phyloP scores from a whole-genome alignment of 495 filamentous ascomycete species.

The Lophiotrema nucula region DNA sequence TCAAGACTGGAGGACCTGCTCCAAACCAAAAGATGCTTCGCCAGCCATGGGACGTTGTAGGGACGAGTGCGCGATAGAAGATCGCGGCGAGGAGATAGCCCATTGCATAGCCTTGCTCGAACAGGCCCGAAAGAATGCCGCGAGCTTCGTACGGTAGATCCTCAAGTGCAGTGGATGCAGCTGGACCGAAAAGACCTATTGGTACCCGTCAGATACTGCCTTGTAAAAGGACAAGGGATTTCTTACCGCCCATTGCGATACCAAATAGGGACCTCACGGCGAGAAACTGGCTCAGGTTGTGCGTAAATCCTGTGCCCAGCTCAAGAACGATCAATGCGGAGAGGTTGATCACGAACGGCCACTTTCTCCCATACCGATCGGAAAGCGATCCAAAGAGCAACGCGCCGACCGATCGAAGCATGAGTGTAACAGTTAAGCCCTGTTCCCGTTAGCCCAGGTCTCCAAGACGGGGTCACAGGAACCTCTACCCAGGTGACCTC shows the following conservation, averaged over 20 bases:
- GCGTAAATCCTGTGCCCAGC: slow-evolving; percentile 33
- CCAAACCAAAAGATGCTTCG: slow-evolving; percentile 43
- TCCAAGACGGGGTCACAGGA: too few relatives aligned
- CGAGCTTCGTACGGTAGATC: slow-evolving; percentile 39
- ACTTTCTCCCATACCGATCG: slow-evolving; percentile 26
- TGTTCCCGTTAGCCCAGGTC: not conserved
- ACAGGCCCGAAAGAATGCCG: slow-evolving; percentile 36
- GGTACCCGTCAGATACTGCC: not conserved
- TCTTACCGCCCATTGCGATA: slow-evolving; percentile 36
- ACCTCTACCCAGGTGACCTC: slow-evolving; percentile 38
- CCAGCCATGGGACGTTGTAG: slow-evolving; percentile 40
- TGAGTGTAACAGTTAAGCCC: slow-evolving; percentile 38
- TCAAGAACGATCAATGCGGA: slow-evolving; percentile 34
- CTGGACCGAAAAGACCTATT: slow-evolving; percentile 32
- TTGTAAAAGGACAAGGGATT: not conserved
- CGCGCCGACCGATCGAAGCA: slow-evolving; percentile 37
- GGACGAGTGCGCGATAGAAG: slow-evolving; percentile 38
- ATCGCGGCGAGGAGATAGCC: slow-evolving; percentile 38
- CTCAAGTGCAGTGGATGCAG: slow-evolving; percentile 36
- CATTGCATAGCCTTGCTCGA: slow-evolving; percentile 35
- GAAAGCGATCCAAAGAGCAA: slow-evolving; percentile 33
- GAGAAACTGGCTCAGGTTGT: slow-evolving; percentile 30
- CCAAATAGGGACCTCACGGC: slow-evolving; percentile 35
- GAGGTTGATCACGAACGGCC: slow-evolving; percentile 32
- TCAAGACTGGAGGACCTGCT: slow-evolving; percentile 36